A percentile compares a stretch with the other conserved stretches of the same genome.
phyloP scores from a whole-genome alignment of 345 rosid species.

The Microthlaspi erraticum region DNA sequence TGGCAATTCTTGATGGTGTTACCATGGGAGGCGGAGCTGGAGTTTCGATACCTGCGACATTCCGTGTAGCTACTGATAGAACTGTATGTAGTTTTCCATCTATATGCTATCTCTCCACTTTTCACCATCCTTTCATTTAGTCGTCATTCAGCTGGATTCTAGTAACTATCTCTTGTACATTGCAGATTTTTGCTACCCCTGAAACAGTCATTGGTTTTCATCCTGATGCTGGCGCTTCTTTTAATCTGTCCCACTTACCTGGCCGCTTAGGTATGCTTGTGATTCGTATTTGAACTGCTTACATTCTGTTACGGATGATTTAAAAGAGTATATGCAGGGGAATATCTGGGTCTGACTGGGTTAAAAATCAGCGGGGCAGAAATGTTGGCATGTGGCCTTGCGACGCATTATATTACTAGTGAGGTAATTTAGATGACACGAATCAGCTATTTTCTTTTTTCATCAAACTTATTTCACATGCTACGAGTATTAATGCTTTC shows the following conservation, averaged over 20 bases:
- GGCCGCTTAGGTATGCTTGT: slow-evolving; percentile 75
- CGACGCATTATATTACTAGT: slow-evolving; percentile 72
- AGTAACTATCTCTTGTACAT: slow-evolving; percentile 25
- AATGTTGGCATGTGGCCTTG: slow-evolving; percentile 90
- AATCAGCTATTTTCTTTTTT: slow-evolving; percentile 12
- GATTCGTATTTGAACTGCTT: slow-evolving; percentile 17
- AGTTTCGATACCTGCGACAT: slow-evolving; percentile 89
- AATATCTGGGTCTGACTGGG: slow-evolving; percentile 84
- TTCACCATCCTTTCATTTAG: background rate
- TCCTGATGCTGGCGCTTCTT: slow-evolving; percentile 98
- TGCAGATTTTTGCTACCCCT: slow-evolving; percentile 94
- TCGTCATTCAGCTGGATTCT: slow-evolving; percentile 24
- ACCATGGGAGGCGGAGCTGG: slow-evolving; percentile 99
- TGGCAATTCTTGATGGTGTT: slow-evolving; percentile 83
- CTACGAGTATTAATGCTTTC: slow-evolving; percentile 21
- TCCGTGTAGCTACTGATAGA: slow-evolving; percentile 80
- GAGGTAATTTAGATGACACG: slow-evolving; percentile 51
- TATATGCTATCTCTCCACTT: background rate
- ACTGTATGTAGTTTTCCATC: slow-evolving; percentile 56
- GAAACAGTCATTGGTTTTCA: slow-evolving; percentile 94
- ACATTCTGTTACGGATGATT: slow-evolving; percentile 13
- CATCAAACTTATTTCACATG: slow-evolving; percentile 19
- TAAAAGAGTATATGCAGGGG: slow-evolving; percentile 63
- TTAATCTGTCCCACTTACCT: slow-evolving; percentile 82
- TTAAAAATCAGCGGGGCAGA: slow-evolving; percentile 85